These are phyloP conservation scores for Myriosclerotinia scirpicola DNA, from an alignment of 2,329 filamentous ascomycete species.

Conservation along the genomic window DNA sequence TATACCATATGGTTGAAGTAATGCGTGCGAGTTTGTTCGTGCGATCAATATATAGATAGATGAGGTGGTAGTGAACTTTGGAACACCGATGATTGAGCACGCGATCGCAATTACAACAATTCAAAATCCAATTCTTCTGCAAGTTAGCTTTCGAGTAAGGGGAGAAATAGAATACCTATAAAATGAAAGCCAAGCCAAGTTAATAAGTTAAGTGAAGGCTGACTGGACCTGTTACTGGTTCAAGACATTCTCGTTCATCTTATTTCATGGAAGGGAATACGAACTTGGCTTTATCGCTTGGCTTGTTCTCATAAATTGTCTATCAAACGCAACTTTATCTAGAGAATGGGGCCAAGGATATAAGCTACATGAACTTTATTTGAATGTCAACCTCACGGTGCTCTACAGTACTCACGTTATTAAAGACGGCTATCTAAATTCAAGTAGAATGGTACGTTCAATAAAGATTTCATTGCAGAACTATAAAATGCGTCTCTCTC, in stretches of 20 bases:
- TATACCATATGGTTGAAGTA: background rate
- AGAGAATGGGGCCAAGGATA: background rate
- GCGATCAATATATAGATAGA: background rate
- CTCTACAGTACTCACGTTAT: background rate
- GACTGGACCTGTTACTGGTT: background rate
- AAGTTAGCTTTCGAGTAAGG: background rate
- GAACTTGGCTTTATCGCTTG: background rate
- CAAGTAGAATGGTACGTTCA: background rate
- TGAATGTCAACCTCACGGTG: constrained; percentile 3
- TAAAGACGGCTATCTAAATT: background rate
- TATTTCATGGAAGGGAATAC: background rate
- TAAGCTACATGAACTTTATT: background rate
- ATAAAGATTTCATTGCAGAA: constrained; percentile 12
- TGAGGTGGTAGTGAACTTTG: constrained; percentile 3
- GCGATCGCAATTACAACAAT: background rate
- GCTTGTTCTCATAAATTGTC: background rate
- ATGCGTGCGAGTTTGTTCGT: background rate
- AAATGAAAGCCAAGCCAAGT: constrained; percentile 13
- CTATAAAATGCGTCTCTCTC: constrained; percentile 18
- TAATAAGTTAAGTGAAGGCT: background rate
- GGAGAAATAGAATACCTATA: background rate
- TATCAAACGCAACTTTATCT: constrained; percentile 10
- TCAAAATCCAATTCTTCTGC: background rate
- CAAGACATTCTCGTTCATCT: constrained; percentile 3
- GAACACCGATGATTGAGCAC: background rate